Base-by-base conservation (phyloP, 352 stramenopile genomes). In the Pythium utonaiense region DNA sequence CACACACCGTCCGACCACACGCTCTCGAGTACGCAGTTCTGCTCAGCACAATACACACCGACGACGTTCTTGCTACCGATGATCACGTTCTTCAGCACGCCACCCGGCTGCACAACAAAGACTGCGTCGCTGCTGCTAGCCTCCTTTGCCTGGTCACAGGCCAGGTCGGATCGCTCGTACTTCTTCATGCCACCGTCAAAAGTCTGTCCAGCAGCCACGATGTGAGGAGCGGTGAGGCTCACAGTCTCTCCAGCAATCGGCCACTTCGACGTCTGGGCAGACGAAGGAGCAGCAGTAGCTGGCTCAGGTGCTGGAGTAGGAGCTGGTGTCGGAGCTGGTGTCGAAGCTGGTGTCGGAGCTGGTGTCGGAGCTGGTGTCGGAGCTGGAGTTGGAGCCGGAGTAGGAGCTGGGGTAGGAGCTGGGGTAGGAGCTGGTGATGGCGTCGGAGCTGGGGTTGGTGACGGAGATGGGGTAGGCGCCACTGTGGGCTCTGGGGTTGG, bases 111-210 rank as follows among this genome's bases (percentile, higher is more conserved):
- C 10, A 89, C 65, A 56, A 89, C 67, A 57, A 89, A 89, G 47
- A 89, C 76, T 19, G 77, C 80, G 63, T 77, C 78, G 30, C 54
- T 61, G 34, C 53, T 65, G 6, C 60, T 65, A 25, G 81, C 69
- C 24, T 70, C 70, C 16, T 66, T 66, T 6, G 55, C 61, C 3
- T 66, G 62, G 60, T 73, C 55, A 40, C 73, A 89, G 27, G 60
- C 41, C 3, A 88, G 74, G 24, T 86, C 74, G 44, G 69, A 77
- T 52, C 80, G 77, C 42, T 85, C 75, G 60, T 67, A 89, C 6
- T 63, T 76, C 48, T 86, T 84, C 72, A 86, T 84, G 10, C 66
- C 78, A 5, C 80, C 77, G 33, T 89, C 69, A 45, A 88, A 89
- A 4, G 75, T 70, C 27, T 73, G 58, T 16, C 66, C 64, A 6